A percentile compares a stretch with the other conserved stretches of the same genome.
Conservation (phyloP, 2,329 filamentous ascomycete species). For the Botrytis fabae region DNA sequence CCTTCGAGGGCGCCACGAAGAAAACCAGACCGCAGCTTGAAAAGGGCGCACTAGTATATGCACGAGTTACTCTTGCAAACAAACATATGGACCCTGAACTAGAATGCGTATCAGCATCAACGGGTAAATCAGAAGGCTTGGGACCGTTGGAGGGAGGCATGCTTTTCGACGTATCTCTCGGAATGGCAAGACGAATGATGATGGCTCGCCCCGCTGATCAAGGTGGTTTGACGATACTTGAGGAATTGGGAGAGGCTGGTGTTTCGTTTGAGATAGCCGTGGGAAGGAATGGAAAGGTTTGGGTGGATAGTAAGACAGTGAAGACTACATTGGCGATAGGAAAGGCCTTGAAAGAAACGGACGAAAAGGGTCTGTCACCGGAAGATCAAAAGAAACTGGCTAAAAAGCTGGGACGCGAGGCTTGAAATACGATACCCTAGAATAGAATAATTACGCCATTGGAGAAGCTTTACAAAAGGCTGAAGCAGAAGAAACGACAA, state of each 20-base stretch:
- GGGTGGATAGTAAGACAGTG: constrained; percentile 79
- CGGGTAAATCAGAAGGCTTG: constrained; percentile 84
- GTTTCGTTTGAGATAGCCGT: constrained; percentile 91
- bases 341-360: constrained; percentile 73
- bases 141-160: constrained; percentile 84
- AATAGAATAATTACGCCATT: constrained; percentile 16
- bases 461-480: background rate
- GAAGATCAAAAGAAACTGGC: constrained; percentile 72
- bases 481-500: background rate
- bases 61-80: constrained; percentile 74
- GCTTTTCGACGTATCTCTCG: constrained; percentile 77
- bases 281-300: constrained; percentile 87
- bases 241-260: constrained; percentile 73
- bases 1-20: constrained; percentile 91
- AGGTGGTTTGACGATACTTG: constrained; percentile 70
- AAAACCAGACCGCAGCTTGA: constrained; percentile 83
- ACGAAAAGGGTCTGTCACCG: constrained; percentile 62
- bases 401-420: constrained; percentile 51
- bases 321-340: constrained; percentile 77
- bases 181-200: constrained; percentile 79
- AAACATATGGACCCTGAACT: constrained; percentile 87
- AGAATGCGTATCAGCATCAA: constrained; percentile 82
- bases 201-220: constrained; percentile 60
- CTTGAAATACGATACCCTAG: constrained; percentile 26
- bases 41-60: constrained; percentile 80